Evolutionary conservation across 2,329 filamentous ascomycete species (phyloP).

Genomic region (Microcera coccophila): DNA sequence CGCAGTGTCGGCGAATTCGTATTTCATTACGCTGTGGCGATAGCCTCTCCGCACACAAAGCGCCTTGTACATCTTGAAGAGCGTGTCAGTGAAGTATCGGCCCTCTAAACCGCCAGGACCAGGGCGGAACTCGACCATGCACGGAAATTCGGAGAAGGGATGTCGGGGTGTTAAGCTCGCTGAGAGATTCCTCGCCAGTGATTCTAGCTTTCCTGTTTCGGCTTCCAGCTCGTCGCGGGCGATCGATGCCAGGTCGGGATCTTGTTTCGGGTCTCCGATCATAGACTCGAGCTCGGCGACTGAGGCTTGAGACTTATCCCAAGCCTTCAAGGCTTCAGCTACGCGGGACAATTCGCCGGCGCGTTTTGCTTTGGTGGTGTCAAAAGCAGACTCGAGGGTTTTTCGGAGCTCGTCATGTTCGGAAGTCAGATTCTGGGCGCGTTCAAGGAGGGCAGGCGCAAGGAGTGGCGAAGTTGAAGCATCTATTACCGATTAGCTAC

Average conservation of each 20-base stretch:
- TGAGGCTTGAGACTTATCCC: constrained; percentile 52
- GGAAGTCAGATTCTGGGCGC: constrained; percentile 53
- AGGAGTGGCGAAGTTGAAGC: constrained; percentile 31
- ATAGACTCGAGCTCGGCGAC: constrained; percentile 52
- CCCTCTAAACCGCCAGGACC: constrained; percentile 91
- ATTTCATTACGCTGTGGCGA: constrained; percentile 68
- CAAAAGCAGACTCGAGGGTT: constrained; percentile 52
- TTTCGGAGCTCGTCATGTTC: constrained; percentile 56
- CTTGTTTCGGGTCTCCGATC: constrained; percentile 43
- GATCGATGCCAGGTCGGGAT: constrained; percentile 70
- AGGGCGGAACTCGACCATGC: constrained; percentile 85
- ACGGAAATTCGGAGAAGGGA: constrained; percentile 84
- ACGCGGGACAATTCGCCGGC: constrained; percentile 59
- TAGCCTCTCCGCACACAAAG: constrained; percentile 70
- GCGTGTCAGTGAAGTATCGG: constrained; percentile 79
- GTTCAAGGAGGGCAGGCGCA: constrained; percentile 54
- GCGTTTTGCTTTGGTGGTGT: constrained; percentile 54
- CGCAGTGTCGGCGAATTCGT: constrained; percentile 68
- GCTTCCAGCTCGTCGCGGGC: constrained; percentile 75
- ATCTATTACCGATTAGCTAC: constrained; percentile 11
- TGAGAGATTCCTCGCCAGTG: constrained; percentile 65
- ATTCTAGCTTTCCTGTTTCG: constrained; percentile 58
- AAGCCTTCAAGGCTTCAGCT: constrained; percentile 54
- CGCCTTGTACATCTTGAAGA: constrained; percentile 84
- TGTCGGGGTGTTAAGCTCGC: constrained; percentile 79